Evolutionary conservation across 2,329 filamentous ascomycete genomes (phyloP).

Genomic region (Pseudocercospora vitis): DNA sequence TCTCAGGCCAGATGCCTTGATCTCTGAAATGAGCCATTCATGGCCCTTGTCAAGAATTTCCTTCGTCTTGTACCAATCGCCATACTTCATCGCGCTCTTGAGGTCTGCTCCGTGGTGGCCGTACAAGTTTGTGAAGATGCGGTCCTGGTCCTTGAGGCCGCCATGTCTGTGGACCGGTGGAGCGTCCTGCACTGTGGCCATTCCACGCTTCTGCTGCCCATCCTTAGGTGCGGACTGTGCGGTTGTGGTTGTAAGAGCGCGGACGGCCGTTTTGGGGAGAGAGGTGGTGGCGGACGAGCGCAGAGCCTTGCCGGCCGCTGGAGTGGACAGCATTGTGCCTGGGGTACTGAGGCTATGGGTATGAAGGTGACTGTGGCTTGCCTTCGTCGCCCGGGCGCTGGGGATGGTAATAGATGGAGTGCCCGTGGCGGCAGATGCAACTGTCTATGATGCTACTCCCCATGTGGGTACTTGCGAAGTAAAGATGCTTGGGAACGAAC

Average conservation of each 20-base stretch:
- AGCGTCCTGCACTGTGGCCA: conserved; percentile 59
- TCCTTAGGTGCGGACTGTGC: conserved; percentile 33
- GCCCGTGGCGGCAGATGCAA: conserved; percentile 18
- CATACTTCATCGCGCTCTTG: conserved; percentile 94
- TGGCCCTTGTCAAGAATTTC: conserved; percentile 96
- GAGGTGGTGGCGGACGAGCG: conserved; percentile 28
- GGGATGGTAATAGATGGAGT: conserved; percentile 4
- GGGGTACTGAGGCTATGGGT: conserved; percentile 6
- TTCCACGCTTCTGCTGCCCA: conserved; percentile 62
- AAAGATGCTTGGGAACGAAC: neutral
- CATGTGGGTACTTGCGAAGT: neutral
- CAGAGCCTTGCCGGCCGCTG: conserved; percentile 34
- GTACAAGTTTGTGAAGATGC: conserved; percentile 99
- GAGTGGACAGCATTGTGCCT: conserved; percentile 36
- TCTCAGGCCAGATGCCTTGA: conserved; percentile 93
- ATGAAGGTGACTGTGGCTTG: conserved; percentile 13
- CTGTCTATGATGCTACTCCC: conserved; percentile 7
- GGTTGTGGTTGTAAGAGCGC: conserved; percentile 32
- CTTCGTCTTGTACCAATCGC: conserved; percentile 99
- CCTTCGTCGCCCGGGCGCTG: conserved; percentile 31
- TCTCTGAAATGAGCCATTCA: conserved; percentile 96
- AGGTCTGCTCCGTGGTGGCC: conserved; percentile 87
- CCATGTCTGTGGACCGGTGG: conserved; percentile 69
- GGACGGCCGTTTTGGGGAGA: conserved; percentile 36
- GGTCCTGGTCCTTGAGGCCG: conserved; percentile 90